Percentiles rank a stretch among this genome's conserved stretches.
phyloP scores from a whole-genome alignment of 768 basidiomycete genomes.

The Coprinopsis cinerea region DNA sequence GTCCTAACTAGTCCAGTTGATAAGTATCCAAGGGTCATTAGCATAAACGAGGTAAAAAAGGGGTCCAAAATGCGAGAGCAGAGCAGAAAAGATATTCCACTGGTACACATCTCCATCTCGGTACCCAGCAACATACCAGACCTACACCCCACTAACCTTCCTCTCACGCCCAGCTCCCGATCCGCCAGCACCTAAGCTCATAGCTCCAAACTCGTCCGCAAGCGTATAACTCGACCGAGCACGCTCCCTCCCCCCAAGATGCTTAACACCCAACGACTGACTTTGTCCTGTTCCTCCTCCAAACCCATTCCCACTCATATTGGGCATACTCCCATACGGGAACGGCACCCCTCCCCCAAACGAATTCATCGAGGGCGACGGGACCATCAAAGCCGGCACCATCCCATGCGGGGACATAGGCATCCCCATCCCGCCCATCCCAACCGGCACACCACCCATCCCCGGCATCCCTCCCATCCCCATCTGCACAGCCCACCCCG shows the following conservation, averaged over 20 bases:
- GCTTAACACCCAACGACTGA: neutral
- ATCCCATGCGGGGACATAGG: constrained; percentile 13
- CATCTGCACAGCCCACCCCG: constrained; percentile 1
- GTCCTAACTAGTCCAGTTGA: too few relatives aligned
- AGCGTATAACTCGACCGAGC: constrained; percentile 23
- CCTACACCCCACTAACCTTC: too few relatives aligned
- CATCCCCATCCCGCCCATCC: constrained; percentile 11
- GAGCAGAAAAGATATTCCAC: too few relatives aligned
- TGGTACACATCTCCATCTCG: too few relatives aligned
- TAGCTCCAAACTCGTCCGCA: constrained; percentile 35
- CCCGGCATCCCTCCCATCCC: constrained; percentile 16
- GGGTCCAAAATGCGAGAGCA: too few relatives aligned
- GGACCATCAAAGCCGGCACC: constrained; percentile 10
- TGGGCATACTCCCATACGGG: neutral
- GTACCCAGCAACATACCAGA: too few relatives aligned
- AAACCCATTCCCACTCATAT: neutral
- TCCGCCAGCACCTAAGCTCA: too few relatives aligned
- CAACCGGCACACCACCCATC: constrained; percentile 2
- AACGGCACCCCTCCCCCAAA: neutral
- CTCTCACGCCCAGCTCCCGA: too few relatives aligned
- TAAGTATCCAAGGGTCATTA: too few relatives aligned
- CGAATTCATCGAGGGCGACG: constrained; percentile 1
- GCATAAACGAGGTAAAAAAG: too few relatives aligned
- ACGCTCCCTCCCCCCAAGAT: neutral
- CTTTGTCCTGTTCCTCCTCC: too few relatives aligned